A percentile compares a stretch with the other conserved stretches of the same genome.
These are phyloP conservation scores for Geotrichum reessii DNA, from an alignment of 1,139 yeast species.

Conservation along the genomic window DNA sequence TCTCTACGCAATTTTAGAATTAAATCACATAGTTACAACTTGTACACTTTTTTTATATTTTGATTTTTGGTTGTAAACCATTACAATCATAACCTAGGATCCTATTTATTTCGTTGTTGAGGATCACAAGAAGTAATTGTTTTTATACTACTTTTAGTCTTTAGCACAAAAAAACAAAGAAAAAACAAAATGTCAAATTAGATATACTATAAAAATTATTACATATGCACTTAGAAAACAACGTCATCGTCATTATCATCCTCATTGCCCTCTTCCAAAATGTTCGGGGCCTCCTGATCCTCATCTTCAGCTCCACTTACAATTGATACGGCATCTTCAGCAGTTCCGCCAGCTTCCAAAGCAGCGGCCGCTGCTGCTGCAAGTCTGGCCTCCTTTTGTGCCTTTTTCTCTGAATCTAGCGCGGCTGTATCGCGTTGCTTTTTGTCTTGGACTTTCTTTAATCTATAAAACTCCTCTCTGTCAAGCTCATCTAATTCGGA, in stretches of 20 bases:
- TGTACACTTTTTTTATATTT: too few relatives aligned
- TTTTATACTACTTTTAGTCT: neutral
- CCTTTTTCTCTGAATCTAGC: slow-evolving; percentile 47
- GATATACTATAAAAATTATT: neutral
- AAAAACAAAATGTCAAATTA: neutral
- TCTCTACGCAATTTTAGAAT: too few relatives aligned
- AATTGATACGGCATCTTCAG: slow-evolving; percentile 17
- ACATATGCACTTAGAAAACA: slow-evolving; percentile 24
- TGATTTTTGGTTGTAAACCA: too few relatives aligned
- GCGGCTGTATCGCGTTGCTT: slow-evolving; percentile 73
- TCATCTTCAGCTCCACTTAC: slow-evolving; percentile 14
- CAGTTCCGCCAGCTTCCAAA: slow-evolving; percentile 10
- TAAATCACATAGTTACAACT: too few relatives aligned
- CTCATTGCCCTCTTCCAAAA: slow-evolving; percentile 12
- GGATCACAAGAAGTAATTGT: neutral
- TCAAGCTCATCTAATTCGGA: slow-evolving; percentile 96
- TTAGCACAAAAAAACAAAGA: neutral
- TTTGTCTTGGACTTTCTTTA: slow-evolving; percentile 95
- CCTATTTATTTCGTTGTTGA: neutral
- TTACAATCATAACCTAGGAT: neutral
- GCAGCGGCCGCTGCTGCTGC: slow-evolving; percentile 16
- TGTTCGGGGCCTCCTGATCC: slow-evolving; percentile 4
- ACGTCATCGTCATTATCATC: slow-evolving; percentile 28
- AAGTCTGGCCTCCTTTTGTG: slow-evolving; percentile 21
- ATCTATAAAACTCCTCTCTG: slow-evolving; percentile 93